Evolutionary conservation across 805 yeast genomes (phyloP), one percentile per base, ranked within the genome.

Genomic region (Candida maris): DNA sequence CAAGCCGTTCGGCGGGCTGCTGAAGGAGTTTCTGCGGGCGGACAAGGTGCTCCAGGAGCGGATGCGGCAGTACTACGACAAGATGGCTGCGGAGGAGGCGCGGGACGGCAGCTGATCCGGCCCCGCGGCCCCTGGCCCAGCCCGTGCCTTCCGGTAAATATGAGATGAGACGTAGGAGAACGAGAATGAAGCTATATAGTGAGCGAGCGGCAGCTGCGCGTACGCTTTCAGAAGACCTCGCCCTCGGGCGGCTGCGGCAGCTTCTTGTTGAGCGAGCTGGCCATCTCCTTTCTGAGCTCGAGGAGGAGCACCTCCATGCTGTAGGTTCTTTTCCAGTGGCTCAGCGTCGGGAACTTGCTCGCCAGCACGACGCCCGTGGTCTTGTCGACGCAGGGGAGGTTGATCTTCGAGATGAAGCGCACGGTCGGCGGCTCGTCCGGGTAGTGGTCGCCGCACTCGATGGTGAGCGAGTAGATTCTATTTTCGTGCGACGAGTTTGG

Each of bases 221-320:
- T n/a, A n/a, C n/a, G n/a, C n/a, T n/a, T n/a, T 32, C 31, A 53
- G 39, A 56, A 58, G 16, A 80, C 76, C 24, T 82, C 64, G 7
- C 97, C 97, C 67, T 93, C 99, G 8, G 82, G 67, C 10, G 98
- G 99, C 67, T 93, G 99, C 7, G 81, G 69, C 45, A 91, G 68
- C 65, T 85, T 87, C 67, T 88, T 81, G 61, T 93, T 88, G 9
- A 79, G 61, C 4, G 91, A 75, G 15, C 75, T 62, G 1, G 95
- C 95, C 97, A 93, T 91, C 48, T 80, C 85, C 50, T 84, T 84
- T 67, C 98, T 77, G 52, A 93, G 65, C 53, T 89, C 97, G 46
- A 89, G 72, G 46, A 93, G 70, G 6, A 93, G 71, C n/a, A 88
- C 84, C 63, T 93, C 98, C 88, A 93, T 86, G 30, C 89, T 85